Evolutionary conservation across 441 rosid genomes (phyloP), one percentile per base, ranked within the genome.

Genomic region (Theobroma grandiflorum): DNA sequence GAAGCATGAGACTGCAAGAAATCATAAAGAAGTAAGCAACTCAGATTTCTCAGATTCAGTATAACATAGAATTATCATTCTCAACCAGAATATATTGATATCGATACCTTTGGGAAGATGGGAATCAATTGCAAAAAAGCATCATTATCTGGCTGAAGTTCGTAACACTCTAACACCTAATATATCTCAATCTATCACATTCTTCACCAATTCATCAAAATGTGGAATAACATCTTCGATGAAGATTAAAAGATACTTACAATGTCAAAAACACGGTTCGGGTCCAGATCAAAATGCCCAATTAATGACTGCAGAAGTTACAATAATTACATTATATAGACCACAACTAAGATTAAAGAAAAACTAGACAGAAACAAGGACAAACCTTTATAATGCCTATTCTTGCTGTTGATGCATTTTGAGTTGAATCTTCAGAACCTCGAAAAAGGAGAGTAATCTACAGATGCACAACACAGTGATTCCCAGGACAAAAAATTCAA

Each of bases 261-360:
- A 80, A 97, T 92, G 87, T 97, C 99, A 74, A 97, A 97, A 89
- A 97, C 99, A 82, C 99, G 99, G 82, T 97, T 97, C 1, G 99
- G 99, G 83, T 97, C 99, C 85, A 97, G 87, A 90, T 97, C 99
- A 85, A 97, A 97, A 82, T 97, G 99, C 73, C 99, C 99, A 83
- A 97, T 97, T 80, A 97, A 84, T 64, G 99, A 97, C 99, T 97
- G 97, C 92, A 90, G 57, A 79, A 71, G 69, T 77, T 53, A 74
- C 67, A 84, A 57, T 53, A 84, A 59, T 84, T 83, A 90, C 86
- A 79, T 72, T 69, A 71, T 38, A n/a, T 55, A 45, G 52, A 33
- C 33, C 52, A 38, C 50, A 2, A 72, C 66, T 61, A 77, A 74
- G 59, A 86, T 47, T 20, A n/a, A 68, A 78, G 65, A 84, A 53